Conservation (phyloP, 108 stramenopile genomes). For the Mayamaea pseudoterrestris region DNA sequence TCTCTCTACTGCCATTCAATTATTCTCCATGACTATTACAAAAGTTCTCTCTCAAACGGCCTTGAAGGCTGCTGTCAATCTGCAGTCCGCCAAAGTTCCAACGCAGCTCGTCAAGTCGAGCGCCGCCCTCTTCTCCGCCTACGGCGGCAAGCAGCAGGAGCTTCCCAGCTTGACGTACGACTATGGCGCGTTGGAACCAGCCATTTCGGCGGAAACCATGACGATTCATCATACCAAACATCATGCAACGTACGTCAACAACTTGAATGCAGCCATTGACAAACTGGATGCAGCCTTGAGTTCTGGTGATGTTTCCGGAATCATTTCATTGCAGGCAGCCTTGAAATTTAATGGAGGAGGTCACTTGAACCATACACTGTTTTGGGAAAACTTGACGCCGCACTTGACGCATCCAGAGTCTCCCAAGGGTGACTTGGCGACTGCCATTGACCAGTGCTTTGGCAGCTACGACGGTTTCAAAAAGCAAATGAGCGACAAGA, state of each 20-base stretch:
- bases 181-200: conserved; percentile 82
- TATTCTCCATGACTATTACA: conserved; percentile 39
- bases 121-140: conserved; percentile 57
- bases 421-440: conserved; percentile 36
- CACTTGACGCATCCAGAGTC: conserved; percentile 20
- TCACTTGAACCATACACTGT: conserved; percentile 86
- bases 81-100: conserved; percentile 63
- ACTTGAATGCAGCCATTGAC: conserved; percentile 80
- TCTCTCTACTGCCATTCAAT: no score
- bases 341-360: conserved; percentile 99
- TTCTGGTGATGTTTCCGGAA: conserved; percentile 59
- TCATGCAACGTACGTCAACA: conserved; percentile 89
- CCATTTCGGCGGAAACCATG: conserved; percentile 89
- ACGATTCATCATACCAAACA: conserved; percentile 91
- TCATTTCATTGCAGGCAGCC: conserved; percentile 69
- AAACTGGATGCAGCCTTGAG: conserved; percentile 72
- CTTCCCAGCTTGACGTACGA: conserved; percentile 89
- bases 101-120: conserved; percentile 37
- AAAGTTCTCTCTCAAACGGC: conserved; percentile 46
- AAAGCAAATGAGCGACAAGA: conserved; percentile 51
- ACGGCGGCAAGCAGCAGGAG: conserved; percentile 26
- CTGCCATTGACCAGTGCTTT: conserved; percentile 71
- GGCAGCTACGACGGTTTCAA: conserved; percentile 78
- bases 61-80: conserved; percentile 63
- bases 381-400: conserved; percentile 20